phyloP scores from a whole-genome alignment of 2,329 filamentous ascomycete species.

The Colletotrichum siamense region DNA sequence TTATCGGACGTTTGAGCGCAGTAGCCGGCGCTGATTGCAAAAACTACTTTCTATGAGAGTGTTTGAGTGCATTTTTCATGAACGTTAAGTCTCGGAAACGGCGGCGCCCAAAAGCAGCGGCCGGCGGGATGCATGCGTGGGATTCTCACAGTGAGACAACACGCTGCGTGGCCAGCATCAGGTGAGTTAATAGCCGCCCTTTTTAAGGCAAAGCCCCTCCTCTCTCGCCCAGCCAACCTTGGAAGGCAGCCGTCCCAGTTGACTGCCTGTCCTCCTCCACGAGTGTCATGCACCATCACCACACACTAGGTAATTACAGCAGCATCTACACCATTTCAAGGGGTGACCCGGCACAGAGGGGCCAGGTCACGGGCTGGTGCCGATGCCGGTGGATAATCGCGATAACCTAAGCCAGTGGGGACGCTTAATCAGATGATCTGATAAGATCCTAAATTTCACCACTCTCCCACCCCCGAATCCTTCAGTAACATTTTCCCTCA shows the following conservation, averaged over 20 bases:
- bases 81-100: background rate
- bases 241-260: background rate
- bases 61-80: background rate
- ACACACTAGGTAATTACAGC: background rate
- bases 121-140: background rate
- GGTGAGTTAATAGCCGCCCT: background rate
- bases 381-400: conserved; percentile 18
- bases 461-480: background rate
- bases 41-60: background rate
- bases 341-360: background rate
- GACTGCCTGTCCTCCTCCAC: background rate
- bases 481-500: background rate
- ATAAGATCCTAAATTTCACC: conserved; percentile 20
- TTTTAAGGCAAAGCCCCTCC: background rate
- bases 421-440: conserved; percentile 24
- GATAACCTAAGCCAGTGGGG: background rate
- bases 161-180: background rate
- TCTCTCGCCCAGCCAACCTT: background rate
- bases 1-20: background rate
- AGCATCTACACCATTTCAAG: background rate
- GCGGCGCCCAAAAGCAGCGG: background rate
- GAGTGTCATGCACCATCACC: background rate
- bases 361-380: background rate
- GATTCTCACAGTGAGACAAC: background rate
- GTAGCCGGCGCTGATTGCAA: background rate